phyloP scores from a whole-genome alignment of 1,139 yeast species.

The Chernovozyma sophiae-reginae region DNA sequence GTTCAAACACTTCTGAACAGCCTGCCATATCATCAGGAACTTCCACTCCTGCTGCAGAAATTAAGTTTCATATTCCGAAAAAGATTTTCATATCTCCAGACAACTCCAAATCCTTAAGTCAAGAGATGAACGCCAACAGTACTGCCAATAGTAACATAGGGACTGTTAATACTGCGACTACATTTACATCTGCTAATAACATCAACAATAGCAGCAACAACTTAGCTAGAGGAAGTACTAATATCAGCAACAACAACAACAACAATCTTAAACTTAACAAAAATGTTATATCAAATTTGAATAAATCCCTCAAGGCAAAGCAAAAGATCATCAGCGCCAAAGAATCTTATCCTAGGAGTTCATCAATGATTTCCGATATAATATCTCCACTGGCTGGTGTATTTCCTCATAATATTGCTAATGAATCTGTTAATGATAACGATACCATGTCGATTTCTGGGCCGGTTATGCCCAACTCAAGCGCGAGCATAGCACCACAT shows the following conservation, averaged over 20 bases:
- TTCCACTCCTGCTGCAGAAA: neutral
- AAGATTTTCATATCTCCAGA: neutral
- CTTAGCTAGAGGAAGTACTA: neutral
- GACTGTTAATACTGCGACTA: neutral
- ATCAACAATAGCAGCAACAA: neutral
- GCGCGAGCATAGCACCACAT: slow-evolving; percentile 2
- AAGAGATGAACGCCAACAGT: neutral
- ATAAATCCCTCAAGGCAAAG: slow-evolving; percentile 39
- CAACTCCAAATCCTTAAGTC: neutral
- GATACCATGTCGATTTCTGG: slow-evolving; percentile 3
- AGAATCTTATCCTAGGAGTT: slow-evolving; percentile 35
- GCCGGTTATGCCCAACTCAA: neutral
- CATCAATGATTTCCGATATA: slow-evolving; percentile 31
- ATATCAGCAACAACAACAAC: too few species aligned
- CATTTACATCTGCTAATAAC: neutral
- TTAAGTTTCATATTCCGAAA: neutral
- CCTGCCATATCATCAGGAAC: neutral
- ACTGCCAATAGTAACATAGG: neutral
- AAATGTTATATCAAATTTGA: slow-evolving; percentile 30
- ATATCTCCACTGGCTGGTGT: slow-evolving; percentile 29
- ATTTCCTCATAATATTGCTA: slow-evolving; percentile 20
- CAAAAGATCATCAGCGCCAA: slow-evolving; percentile 36
- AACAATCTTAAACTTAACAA: slow-evolving; percentile 18
- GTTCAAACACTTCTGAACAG: too few species aligned
- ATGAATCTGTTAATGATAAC: slow-evolving; percentile 7